Conservation (phyloP, 306 rosid species). For the Pyrus bretschneideri region DNA sequence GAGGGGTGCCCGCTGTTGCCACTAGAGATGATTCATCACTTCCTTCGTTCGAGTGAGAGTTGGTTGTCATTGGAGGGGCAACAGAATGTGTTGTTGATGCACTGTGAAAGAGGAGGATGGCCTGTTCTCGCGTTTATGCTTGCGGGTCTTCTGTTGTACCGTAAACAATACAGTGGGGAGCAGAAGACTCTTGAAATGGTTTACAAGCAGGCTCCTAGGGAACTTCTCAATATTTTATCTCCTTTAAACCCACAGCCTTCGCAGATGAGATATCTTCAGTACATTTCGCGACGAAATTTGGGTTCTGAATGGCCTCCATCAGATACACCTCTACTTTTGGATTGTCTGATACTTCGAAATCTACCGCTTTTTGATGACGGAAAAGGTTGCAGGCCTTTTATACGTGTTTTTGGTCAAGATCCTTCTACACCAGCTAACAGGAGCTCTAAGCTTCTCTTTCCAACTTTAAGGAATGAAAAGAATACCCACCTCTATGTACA, state of each 20-base stretch:
- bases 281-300: constrained; percentile 83
- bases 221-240: constrained; percentile 73
- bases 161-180: constrained; percentile 90
- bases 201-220: constrained; percentile 95
- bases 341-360: constrained; percentile 74
- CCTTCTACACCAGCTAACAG: constrained; percentile 63
- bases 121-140: constrained; percentile 98
- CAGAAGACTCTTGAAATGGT: constrained; percentile 96
- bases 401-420: constrained; percentile 83
- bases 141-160: constrained; percentile 75
- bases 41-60: constrained; percentile 95
- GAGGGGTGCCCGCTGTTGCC: constrained; percentile 90
- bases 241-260: constrained; percentile 91
- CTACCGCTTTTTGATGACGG: constrained; percentile 75
- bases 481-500: constrained; percentile 57
- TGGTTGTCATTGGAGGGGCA: constrained; percentile 96
- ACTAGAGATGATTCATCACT: constrained; percentile 92
- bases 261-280: constrained; percentile 95
- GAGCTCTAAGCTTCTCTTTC: constrained; percentile 82
- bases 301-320: constrained; percentile 91
- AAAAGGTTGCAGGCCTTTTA: constrained; percentile 76
- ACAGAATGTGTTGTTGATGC: constrained; percentile 90
- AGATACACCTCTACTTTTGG: constrained; percentile 73
- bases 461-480: constrained; percentile 49
- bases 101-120: constrained; percentile 98